Conservation (phyloP, 108 stramenopile species). For the Cyclotella baltica region DNA sequence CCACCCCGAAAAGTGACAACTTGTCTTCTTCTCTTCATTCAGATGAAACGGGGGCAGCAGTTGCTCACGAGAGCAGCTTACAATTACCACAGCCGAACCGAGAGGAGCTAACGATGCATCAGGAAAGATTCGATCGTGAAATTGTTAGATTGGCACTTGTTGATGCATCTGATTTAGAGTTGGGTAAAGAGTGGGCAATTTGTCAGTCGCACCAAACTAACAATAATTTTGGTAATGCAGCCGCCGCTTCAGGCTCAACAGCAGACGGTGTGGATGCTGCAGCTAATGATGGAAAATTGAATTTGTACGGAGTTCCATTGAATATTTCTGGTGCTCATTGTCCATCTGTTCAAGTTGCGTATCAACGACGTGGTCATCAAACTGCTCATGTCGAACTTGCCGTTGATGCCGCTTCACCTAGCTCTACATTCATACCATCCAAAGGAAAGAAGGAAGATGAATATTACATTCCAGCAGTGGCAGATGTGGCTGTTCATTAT, state of each 20-base stretch:
- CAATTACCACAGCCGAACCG: too few relatives aligned
- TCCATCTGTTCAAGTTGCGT: constrained; percentile 53
- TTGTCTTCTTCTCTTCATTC: constrained; percentile 4
- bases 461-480: constrained; percentile 67
- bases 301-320: background rate
- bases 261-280: background rate
- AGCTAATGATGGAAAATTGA: background rate
- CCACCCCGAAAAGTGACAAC: background rate
- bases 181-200: constrained; percentile 15
- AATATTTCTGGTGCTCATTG: background rate
- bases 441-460: background rate
- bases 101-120: constrained; percentile 18
- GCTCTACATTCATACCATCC: too few relatives aligned
- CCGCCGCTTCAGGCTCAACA: background rate
- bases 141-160: constrained; percentile 58
- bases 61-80: background rate
- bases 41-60: constrained; percentile 27
- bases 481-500: constrained; percentile 69
- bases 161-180: constrained; percentile 4
- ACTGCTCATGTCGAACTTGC: background rate
- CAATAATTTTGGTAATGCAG: background rate
- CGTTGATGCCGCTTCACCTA: background rate
- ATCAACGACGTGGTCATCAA: constrained; percentile 57
- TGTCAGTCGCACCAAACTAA: background rate
- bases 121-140: constrained; percentile 83